Evolutionary conservation across 768 basidiomycete genomes (phyloP).

Genomic region (Rhizopogon vulgaris): DNA sequence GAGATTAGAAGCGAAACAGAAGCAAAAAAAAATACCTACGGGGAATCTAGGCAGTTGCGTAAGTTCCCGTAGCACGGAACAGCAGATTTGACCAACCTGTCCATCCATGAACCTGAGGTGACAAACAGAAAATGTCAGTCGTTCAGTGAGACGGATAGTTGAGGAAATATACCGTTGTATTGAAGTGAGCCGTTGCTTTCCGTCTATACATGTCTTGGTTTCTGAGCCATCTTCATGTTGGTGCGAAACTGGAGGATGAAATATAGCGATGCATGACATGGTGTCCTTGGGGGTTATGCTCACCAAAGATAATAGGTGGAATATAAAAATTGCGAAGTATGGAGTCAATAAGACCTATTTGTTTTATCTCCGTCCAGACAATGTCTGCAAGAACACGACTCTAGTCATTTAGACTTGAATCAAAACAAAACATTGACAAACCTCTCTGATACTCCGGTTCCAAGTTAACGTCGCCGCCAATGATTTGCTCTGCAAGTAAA

Average conservation of each 20-base stretch:
- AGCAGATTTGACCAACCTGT: constrained; percentile 37
- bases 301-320: constrained; percentile 74
- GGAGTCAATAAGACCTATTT: constrained; percentile 71
- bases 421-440: constrained; percentile 15
- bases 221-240: constrained; percentile 57
- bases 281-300: constrained; percentile 4
- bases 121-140: neutral
- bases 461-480: constrained; percentile 56
- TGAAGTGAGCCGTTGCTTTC: constrained; percentile 76
- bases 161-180: constrained; percentile 49
- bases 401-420: neutral
- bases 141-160: neutral
- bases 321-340: constrained; percentile 76
- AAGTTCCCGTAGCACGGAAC: neutral
- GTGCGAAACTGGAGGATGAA: constrained; percentile 37
- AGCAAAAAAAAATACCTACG: constrained; percentile 30
- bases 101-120: constrained; percentile 59
- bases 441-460: constrained; percentile 80
- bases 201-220: constrained; percentile 66
- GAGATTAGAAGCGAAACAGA: neutral
- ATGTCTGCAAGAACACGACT: constrained; percentile 39
- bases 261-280: neutral
- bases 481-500: constrained; percentile 50
- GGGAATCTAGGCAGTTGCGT: constrained; percentile 39
- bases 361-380: constrained; percentile 75